A percentile compares a stretch with the other conserved stretches of the same genome.
Conservation (phyloP, 163 green algal genomes). For the Coccomyxa subellipsoidea region DNA sequence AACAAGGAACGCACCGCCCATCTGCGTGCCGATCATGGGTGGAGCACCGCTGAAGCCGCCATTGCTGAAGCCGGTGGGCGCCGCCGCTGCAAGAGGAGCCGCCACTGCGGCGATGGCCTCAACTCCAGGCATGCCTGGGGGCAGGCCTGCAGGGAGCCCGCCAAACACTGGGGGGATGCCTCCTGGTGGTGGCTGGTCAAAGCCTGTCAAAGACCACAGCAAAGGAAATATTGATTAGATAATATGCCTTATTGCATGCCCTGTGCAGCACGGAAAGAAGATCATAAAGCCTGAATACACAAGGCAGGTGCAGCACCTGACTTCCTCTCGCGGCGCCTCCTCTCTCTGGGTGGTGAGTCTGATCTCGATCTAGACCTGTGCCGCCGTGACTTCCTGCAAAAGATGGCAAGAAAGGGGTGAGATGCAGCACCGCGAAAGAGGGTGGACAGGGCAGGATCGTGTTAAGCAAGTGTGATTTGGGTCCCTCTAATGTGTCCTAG, state of each 20-base stretch:
- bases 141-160: background rate
- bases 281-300: background rate
- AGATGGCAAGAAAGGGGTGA: background rate
- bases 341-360: background rate
- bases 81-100: background rate
- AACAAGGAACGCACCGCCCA: background rate
- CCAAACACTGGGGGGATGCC: slow-evolving; percentile 17
- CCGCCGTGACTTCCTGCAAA: background rate
- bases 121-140: slow-evolving; percentile 6
- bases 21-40: slow-evolving; percentile 2
- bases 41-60: slow-evolving; percentile 13
- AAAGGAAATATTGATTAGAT: too few relatives aligned
- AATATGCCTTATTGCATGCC: too few relatives aligned
- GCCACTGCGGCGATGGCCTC: background rate
- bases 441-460: background rate
- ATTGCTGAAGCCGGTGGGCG: slow-evolving; percentile 10
- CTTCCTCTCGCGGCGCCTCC: slow-evolving; percentile 13
- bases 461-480: background rate
- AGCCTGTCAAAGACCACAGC: slow-evolving; percentile 10
- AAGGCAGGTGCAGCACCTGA: background rate
- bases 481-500: background rate
- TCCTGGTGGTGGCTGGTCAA: slow-evolving; percentile 26
- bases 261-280: background rate
- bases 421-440: background rate
- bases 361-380: background rate